Evolutionary conservation across 2,329 filamentous ascomycete genomes (phyloP).

Genomic region (Eutypella sp.): DNA sequence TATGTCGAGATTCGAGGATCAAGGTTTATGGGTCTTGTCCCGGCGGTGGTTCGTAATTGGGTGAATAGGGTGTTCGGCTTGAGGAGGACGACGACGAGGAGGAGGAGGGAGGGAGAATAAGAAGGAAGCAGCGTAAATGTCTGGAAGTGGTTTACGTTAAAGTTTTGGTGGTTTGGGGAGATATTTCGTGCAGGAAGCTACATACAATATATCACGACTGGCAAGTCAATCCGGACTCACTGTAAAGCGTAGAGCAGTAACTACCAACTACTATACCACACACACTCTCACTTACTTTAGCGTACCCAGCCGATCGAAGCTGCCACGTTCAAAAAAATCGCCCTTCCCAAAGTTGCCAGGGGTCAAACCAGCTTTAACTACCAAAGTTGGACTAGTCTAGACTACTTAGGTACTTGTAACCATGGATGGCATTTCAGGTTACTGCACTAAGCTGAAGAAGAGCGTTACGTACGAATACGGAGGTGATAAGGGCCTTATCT

Average conservation of each 20-base stretch:
- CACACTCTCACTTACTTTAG: too few species aligned
- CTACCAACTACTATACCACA: background rate
- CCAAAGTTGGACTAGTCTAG: background rate
- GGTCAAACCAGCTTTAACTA: slow-evolving; percentile 7
- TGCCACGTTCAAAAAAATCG: slow-evolving; percentile 49
- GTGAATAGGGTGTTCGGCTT: background rate
- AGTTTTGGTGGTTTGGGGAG: too few species aligned
- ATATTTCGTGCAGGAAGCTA: too few species aligned
- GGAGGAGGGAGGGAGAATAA: slow-evolving; percentile 3
- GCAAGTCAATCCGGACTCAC: too few species aligned
- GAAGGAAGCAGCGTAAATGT: too few species aligned
- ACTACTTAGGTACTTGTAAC: background rate
- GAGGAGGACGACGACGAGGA: background rate
- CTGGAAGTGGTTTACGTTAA: too few species aligned
- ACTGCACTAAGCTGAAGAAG: too few species aligned
- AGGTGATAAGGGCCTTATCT: too few species aligned
- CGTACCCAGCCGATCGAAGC: slow-evolving; percentile 33
- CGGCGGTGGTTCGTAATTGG: slow-evolving; percentile 3
- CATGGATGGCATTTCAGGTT: too few species aligned
- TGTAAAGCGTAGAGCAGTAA: background rate
- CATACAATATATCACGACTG: too few species aligned
- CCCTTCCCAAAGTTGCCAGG: slow-evolving; percentile 21
- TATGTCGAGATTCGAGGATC: too few species aligned
- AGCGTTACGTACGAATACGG: too few species aligned
- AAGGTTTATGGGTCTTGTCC: slow-evolving; percentile 1